phyloP scores from a whole-genome alignment of 371 early-diverging fungal genomes.

The Mucor circinelloides region DNA sequence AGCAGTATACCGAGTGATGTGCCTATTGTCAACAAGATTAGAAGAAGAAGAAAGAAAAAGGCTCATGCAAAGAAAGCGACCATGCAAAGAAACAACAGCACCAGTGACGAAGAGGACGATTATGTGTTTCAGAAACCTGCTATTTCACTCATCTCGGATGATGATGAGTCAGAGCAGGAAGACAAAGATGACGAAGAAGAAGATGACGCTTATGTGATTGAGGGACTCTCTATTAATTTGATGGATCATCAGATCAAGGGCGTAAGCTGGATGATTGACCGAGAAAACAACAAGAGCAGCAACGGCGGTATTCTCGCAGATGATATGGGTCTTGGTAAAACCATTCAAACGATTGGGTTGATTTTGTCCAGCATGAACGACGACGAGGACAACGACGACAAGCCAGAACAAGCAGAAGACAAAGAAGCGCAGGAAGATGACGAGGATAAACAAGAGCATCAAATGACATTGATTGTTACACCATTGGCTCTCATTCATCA shows the following conservation, averaged over 20 bases:
- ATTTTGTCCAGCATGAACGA: constrained; percentile 46
- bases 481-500: constrained; percentile 70
- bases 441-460: constrained; percentile 17
- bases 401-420: constrained; percentile 23
- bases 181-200: constrained; percentile 11
- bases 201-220: constrained; percentile 23
- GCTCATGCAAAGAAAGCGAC: neutral
- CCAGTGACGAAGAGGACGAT: neutral
- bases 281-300: constrained; percentile 47
- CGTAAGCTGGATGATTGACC: constrained; percentile 51
- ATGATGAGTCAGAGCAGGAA: neutral
- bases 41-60: constrained; percentile 1
- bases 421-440: constrained; percentile 1
- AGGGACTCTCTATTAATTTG: constrained; percentile 37
- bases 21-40: neutral
- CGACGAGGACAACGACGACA: neutral
- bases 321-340: constrained; percentile 93
- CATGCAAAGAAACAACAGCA: neutral
- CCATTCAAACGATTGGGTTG: constrained; percentile 82
- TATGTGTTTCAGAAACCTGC: neutral
- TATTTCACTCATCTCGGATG: neutral
- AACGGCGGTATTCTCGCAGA: constrained; percentile 81
- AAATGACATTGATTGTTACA: constrained; percentile 66
- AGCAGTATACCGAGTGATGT: constrained; percentile 41
- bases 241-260: constrained; percentile 48